Conservation (phyloP, 305 asterid genomes). For the Withania somnifera region DNA sequence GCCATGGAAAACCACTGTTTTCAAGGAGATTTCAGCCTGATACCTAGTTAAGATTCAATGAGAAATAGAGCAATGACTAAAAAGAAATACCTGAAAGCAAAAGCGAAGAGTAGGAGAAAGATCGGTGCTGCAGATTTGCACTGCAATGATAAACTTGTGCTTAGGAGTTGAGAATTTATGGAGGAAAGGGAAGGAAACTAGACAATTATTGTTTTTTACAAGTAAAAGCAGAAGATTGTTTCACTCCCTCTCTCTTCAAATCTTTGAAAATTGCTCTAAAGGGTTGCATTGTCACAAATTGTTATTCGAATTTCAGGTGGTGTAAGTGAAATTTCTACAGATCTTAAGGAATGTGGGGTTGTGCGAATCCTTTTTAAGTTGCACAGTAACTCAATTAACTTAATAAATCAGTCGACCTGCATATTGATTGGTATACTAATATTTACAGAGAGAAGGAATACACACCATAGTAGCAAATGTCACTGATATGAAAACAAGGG, state of each 20-base stretch:
- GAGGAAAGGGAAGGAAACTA: slow-evolving; percentile 4
- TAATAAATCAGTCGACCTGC: background rate
- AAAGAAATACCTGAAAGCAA: slow-evolving; percentile 83
- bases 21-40: background rate
- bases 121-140: slow-evolving; percentile 98
- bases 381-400: background rate
- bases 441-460: slow-evolving; percentile 4
- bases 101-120: slow-evolving; percentile 94
- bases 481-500: slow-evolving; percentile 97
- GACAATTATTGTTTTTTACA: background rate
- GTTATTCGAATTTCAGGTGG: background rate
- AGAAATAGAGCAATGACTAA: background rate
- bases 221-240: too few species aligned
- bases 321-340: background rate
- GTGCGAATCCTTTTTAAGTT: background rate
- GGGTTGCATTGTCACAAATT: background rate
- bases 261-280: background rate
- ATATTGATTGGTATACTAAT: background rate
- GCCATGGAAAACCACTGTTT: background rate
- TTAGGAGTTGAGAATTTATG: slow-evolving; percentile 1
- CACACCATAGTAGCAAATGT: slow-evolving; percentile 99
- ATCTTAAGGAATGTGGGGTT: background rate
- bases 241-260: background rate
- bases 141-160: slow-evolving; percentile 33
- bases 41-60: background rate